Evolutionary conservation across 805 yeast species (phyloP), one percentile per base, ranked within the genome.

Genomic region (Pichia nanzhaoensis): DNA sequence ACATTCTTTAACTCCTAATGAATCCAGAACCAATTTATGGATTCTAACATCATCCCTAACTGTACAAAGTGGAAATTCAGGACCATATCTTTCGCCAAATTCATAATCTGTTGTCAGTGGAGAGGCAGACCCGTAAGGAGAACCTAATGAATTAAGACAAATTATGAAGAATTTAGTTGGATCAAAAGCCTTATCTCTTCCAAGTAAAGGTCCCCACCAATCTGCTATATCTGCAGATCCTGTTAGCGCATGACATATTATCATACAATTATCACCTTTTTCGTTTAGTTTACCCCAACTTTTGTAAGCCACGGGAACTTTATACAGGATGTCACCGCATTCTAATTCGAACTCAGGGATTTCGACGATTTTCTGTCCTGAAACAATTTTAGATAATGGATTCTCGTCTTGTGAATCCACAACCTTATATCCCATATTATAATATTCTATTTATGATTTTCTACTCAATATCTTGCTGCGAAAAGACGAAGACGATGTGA

Each of bases 181-280:
- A 65, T 93, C 99, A 64, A 93, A 88, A 1, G 98, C 95, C 47
- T 82, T 76, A 13, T 79, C 84, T 4, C 79, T 76, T 0, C 98
- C 99, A 24, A 93, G 67, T 20, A 93, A 65, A 0, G 98, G 97
- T 0, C 98, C 97, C 99, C 99, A 93, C 99, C 99, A 93, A 58
- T 93, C 99, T 34, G 84, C 75, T 16, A 91, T 96, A 61, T 93
- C 98, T 0, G 96, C 77, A 0, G 96, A 88, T 0, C 99, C 99
- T 0, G 98, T 89, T 45, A 93, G 70, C 0, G 99, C 98, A 68
- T 93, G 99, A 55, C 96, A 85, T 13, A 93, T 85, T n/a, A 93
- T 78, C 71, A 93, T 69, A 48, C 82, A 89, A 60, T 93, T 93
- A 53, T 80, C 81, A 8, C 75, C 79, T 3, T 63, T 67, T 7